Evolutionary conservation across 1,284 basidiomycete genomes (phyloP).

Genomic region (Cryptococcus amylolentus): DNA sequence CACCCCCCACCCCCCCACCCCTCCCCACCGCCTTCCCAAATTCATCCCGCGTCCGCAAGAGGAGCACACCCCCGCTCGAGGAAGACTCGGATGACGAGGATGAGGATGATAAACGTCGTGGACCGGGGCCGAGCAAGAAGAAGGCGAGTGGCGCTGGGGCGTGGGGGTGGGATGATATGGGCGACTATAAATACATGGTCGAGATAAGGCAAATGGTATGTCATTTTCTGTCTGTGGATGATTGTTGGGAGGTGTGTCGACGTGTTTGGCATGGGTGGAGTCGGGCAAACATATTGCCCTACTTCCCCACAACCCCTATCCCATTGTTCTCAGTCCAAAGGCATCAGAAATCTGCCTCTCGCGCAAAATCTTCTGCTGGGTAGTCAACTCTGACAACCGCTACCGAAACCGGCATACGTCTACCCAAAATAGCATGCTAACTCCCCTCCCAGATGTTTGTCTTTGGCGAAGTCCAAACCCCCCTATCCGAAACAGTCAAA

Average conservation of each 20-base stretch:
- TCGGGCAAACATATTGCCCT: too few relatives aligned
- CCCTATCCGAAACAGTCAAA: constrained; percentile 78
- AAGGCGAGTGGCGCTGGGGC: constrained; percentile 8
- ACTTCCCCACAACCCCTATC: too few relatives aligned
- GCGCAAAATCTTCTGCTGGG: background rate
- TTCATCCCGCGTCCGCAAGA: constrained; percentile 14
- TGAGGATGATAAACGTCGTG: constrained; percentile 31
- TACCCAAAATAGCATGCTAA: background rate
- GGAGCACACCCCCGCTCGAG: constrained; percentile 21
- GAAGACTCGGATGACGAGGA: constrained; percentile 32
- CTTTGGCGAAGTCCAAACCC: constrained; percentile 90
- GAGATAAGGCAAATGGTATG: constrained; percentile 79
- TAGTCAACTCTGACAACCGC: background rate
- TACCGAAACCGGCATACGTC: background rate
- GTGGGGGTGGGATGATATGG: constrained; percentile 14
- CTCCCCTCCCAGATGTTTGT: constrained; percentile 75
- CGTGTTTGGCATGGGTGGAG: too few relatives aligned
- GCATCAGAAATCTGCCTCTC: too few relatives aligned
- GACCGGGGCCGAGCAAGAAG: constrained; percentile 27
- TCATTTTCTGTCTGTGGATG: background rate
- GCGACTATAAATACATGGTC: constrained; percentile 67
- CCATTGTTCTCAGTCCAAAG: too few relatives aligned
- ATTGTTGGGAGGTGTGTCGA: too few relatives aligned
- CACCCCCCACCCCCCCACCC: background rate
- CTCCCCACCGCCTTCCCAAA: background rate